Base-by-base conservation (phyloP, 352 stramenopile genomes). In the Globisporangium apiculatum region DNA sequence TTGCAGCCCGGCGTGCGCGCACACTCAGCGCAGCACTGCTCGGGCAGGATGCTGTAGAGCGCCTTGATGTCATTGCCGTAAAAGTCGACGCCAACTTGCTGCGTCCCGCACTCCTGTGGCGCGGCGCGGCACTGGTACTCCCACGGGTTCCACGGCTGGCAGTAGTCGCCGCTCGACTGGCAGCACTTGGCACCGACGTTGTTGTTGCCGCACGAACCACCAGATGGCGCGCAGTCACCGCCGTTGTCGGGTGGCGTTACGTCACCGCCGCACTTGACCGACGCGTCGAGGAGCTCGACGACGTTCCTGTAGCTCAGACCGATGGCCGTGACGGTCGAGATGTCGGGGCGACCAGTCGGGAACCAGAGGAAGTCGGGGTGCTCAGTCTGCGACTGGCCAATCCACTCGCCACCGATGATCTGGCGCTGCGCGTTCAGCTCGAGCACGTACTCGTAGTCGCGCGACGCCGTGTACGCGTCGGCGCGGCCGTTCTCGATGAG, bases 71-170 rank as follows among this genome's bases (percentile, higher is more conserved):
- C 62, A 36, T 68, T 41, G 41, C 62, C 62, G 35, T 60, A 54
- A 35, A 64, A 67, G 42, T 68, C 62, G 2, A 61, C 18, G 18
- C 49, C 58, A 6, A 49, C 47, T 18, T 68, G 54, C 24, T 67
- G 62, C 12, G 45, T 17, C 8, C 51, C 54, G 46, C 62, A 68
- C 49, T 68, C 14, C 40, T 35, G 17, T 8, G 62, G 62, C 12
- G 36, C 42, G 1, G 53, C 41, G 36, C 48, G 49, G 56, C 74
- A 84, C 59, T 84, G 74, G 65, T 72, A 79, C 56, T 75, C 71
- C 35, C 53, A 54, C 0, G 67, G 52, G 61, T 80, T 66, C 68
- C 73, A 80, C 7, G 71, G 71, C 54, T 72, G 70, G 60, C 73
- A 83, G 69, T 80, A 79, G 48, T 70, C 64, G 3, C 57, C 31